These are phyloP conservation scores for Xylaria sp. DNA, from an alignment of 2,329 filamentous ascomycete genomes.

Conservation along the genomic window DNA sequence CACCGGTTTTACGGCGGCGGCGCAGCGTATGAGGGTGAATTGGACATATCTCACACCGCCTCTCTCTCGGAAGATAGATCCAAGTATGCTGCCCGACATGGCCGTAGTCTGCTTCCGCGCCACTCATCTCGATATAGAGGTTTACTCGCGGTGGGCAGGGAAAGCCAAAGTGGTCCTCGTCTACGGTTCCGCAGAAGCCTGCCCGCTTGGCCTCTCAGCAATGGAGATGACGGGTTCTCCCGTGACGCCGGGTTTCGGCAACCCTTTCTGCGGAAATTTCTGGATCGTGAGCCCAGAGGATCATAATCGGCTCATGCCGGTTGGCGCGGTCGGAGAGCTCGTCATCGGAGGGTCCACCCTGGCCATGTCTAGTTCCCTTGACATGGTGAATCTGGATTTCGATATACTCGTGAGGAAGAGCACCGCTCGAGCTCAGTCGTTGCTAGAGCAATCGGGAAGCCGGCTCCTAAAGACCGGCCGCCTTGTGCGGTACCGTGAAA, in stretches of 20 bases:
- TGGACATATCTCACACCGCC: slow-evolving; percentile 57
- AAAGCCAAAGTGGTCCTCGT: slow-evolving; percentile 54
- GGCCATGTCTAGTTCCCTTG: slow-evolving; percentile 48
- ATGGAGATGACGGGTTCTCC: slow-evolving; percentile 48
- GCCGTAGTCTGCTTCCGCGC: slow-evolving; percentile 49
- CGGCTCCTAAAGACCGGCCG: slow-evolving; percentile 56
- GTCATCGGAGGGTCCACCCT: slow-evolving; percentile 63
- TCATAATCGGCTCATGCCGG: slow-evolving; percentile 55
- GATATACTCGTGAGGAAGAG: slow-evolving; percentile 33
- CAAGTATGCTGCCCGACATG: slow-evolving; percentile 37
- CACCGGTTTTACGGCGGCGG: slow-evolving; percentile 49
- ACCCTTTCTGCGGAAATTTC: slow-evolving; percentile 55
- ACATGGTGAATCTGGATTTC: slow-evolving; percentile 41
- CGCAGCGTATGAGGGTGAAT: slow-evolving; percentile 50
- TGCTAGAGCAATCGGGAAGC: slow-evolving; percentile 35
- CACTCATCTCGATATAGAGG: slow-evolving; percentile 56
- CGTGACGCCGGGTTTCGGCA: slow-evolving; percentile 51
- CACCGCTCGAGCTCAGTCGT: slow-evolving; percentile 27
- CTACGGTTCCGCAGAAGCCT: slow-evolving; percentile 58
- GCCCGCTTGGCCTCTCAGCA: slow-evolving; percentile 57
- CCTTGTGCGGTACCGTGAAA: slow-evolving; percentile 54
- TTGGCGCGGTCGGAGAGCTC: slow-evolving; percentile 63
- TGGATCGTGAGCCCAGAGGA: slow-evolving; percentile 61
- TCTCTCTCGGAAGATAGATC: slow-evolving; percentile 47
- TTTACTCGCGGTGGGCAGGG: slow-evolving; percentile 53